A percentile compares a stretch with the other conserved stretches of the same genome.
Conservation (phyloP, 1,139 yeast species). For the Torulaspora globosa region DNA sequence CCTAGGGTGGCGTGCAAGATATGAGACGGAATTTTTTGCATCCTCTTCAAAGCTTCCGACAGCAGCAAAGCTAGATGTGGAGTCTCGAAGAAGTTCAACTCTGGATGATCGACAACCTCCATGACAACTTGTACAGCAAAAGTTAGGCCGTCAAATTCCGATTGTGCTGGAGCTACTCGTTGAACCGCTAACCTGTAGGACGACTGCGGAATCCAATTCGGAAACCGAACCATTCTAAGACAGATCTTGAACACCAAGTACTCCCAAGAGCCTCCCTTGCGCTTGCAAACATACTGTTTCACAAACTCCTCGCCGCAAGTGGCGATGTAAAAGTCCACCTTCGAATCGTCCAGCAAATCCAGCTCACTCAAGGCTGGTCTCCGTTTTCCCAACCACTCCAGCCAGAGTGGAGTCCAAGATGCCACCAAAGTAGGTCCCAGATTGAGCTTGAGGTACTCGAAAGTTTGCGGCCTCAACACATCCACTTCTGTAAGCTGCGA, state of each 20-base stretch:
- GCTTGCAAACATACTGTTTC: not conserved
- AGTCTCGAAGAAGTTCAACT: slow-evolving; percentile 35
- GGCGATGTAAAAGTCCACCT: slow-evolving; percentile 24
- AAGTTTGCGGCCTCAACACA: slow-evolving; percentile 7
- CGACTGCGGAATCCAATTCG: slow-evolving; percentile 12
- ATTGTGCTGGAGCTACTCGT: slow-evolving; percentile 3
- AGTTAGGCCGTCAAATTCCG: slow-evolving; percentile 5
- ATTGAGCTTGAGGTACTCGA: slow-evolving; percentile 14
- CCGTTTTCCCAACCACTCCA: slow-evolving; percentile 4
- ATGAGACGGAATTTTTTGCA: slow-evolving; percentile 15
- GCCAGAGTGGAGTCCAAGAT: slow-evolving; percentile 28
- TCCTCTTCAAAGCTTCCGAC: slow-evolving; percentile 16
- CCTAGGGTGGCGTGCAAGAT: slow-evolving; percentile 24
- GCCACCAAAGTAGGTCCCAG: slow-evolving; percentile 16
- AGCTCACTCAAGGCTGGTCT: not conserved
- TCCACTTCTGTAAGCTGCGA: slow-evolving; percentile 13
- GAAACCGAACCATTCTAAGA: slow-evolving; percentile 15
- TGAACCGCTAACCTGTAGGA: slow-evolving; percentile 10
- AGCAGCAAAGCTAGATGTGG: slow-evolving; percentile 24
- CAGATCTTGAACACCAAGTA: slow-evolving; percentile 17
- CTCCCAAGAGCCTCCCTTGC: slow-evolving; percentile 6
- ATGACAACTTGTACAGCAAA: slow-evolving; percentile 32
- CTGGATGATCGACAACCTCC: slow-evolving; percentile 42
- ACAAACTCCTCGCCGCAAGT: slow-evolving; percentile 8
- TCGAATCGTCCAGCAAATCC: slow-evolving; percentile 15